Conservation (phyloP, 306 rosid species). For the Castanea crenata region DNA sequence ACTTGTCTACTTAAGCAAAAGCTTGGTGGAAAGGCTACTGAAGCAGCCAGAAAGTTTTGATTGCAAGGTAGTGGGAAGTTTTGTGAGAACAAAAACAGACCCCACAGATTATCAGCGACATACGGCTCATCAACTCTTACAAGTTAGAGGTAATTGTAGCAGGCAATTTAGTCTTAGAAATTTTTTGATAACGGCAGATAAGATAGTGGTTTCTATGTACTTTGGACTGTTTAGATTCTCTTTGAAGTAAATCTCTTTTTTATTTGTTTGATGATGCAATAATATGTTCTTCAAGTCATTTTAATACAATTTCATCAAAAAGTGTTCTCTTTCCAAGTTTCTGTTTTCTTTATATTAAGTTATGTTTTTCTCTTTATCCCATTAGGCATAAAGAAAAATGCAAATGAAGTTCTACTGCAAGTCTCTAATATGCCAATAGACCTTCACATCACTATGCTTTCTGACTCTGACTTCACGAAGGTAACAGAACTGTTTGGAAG, state of each 20-base stretch:
- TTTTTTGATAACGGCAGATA: no score
- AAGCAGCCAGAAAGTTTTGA: constrained; percentile 40
- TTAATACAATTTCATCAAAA: not conserved
- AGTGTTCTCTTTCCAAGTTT: not conserved
- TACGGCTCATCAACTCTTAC: constrained; percentile 24
- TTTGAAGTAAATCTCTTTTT: no score
- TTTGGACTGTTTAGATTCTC: no score
- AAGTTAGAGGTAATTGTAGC: constrained; percentile 29
- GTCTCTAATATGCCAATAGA: constrained; percentile 39
- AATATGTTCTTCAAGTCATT: not conserved
- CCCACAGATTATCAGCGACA: constrained; percentile 21
- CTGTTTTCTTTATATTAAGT: not conserved
- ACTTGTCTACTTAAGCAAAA: constrained; percentile 52
- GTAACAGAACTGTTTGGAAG: constrained; percentile 24
- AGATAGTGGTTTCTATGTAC: no score
- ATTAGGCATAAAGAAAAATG: constrained; percentile 40
- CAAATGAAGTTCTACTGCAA: constrained; percentile 38
- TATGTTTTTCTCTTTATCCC: not conserved
- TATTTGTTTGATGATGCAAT: not conserved
- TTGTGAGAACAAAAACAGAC: constrained; percentile 33
- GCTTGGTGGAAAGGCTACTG: constrained; percentile 48
- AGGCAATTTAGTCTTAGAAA: no score
- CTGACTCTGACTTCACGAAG: constrained; percentile 65
- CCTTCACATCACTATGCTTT: constrained; percentile 44
- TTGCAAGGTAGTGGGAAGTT: constrained; percentile 51